Base-by-base conservation (phyloP, 768 basidiomycete species). In the Hebeloma cylindrosporum region DNA sequence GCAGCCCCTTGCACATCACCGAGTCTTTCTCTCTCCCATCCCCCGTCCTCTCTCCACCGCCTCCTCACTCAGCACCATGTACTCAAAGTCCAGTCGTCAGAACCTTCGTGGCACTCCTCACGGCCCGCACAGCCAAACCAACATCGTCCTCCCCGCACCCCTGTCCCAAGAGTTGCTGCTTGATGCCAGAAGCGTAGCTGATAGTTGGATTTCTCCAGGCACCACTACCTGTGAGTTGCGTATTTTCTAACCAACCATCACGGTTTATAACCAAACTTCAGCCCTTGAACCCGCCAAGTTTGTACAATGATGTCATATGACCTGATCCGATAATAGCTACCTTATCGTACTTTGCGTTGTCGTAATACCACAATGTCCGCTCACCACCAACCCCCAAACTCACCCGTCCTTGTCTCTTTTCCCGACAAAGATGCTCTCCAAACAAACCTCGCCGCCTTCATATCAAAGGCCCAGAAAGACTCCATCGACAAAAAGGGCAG, bases 391-490 rank as follows among this genome's bases (percentile, higher is more conserved):
- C 65, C 80, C n/a, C 80, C 90, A 14, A 71, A 72, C 29, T 62
- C 82, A 17, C 84, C 93, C 29, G 66, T 89, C 39, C 71, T 99
- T 50, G 73, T 78, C 70, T 79, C 86, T 1, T 95, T 96, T 62
- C 51, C 78, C 2, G 65, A 75, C 40, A 40, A 70, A 5, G 69
- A 75, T 34, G 68, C 68, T 3, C 79, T 99, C 53, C 71, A 78
- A 27, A 55, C 69, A 1, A 75, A 81, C 0, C 83, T 99, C 54
- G 88, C 93, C 0, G 65, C 75, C 35, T 98, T 94, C 63, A 79
- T 97, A 41, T 51, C 88, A 55, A 88, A 86, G 52, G 89, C 88
- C 0, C 95, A 98, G 72, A 86, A 79, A 50, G 92, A 97, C 18
- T 80, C 94, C 28, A 74, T 98, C 60, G 80, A 83, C 61, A 93